phyloP scores from a whole-genome alignment of 805 yeast species.

The Candida vaughaniae region DNA sequence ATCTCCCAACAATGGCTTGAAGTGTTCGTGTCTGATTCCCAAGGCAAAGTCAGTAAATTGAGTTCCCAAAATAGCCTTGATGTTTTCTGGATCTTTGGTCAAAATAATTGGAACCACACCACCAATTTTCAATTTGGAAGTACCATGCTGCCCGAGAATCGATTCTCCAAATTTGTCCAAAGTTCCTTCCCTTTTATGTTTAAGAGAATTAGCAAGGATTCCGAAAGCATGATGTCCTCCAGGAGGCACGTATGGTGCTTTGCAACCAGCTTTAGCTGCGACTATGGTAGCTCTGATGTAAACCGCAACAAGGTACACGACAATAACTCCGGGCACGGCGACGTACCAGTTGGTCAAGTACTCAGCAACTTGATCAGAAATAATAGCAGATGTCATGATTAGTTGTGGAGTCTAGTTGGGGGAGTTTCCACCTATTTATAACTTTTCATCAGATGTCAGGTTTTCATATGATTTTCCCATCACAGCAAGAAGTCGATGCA shows the following conservation, averaged over 20 bases:
- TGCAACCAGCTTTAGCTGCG: slow-evolving; percentile 18
- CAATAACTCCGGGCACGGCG: slow-evolving; percentile 5
- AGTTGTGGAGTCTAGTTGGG: too few species aligned
- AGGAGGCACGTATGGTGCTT: slow-evolving; percentile 11
- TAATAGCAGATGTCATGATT: not conserved
- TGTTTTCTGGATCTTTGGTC: slow-evolving; percentile 36
- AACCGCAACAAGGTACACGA: not conserved
- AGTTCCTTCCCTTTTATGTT: slow-evolving; percentile 19
- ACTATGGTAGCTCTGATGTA: slow-evolving; percentile 7
- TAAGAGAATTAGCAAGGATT: slow-evolving; percentile 15
- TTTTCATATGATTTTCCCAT: too few species aligned
- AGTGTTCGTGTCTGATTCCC: slow-evolving; percentile 31
- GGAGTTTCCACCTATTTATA: too few species aligned
- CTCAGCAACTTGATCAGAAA: slow-evolving; percentile 1
- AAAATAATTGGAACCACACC: slow-evolving; percentile 23
- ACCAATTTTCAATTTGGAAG: slow-evolving; percentile 16
- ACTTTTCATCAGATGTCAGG: too few species aligned
- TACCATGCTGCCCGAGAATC: slow-evolving; percentile 5
- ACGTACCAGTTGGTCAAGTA: slow-evolving; percentile 8
- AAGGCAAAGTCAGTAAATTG: slow-evolving; percentile 37
- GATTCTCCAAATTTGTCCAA: slow-evolving; percentile 22
- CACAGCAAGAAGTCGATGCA: too few species aligned
- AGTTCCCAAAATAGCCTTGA: slow-evolving; percentile 37
- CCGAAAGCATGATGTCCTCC: slow-evolving; percentile 5
- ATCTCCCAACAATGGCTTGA: slow-evolving; percentile 34